Conservation (phyloP, 2,329 filamentous ascomycete species). For the Diaporthe batatas region DNA sequence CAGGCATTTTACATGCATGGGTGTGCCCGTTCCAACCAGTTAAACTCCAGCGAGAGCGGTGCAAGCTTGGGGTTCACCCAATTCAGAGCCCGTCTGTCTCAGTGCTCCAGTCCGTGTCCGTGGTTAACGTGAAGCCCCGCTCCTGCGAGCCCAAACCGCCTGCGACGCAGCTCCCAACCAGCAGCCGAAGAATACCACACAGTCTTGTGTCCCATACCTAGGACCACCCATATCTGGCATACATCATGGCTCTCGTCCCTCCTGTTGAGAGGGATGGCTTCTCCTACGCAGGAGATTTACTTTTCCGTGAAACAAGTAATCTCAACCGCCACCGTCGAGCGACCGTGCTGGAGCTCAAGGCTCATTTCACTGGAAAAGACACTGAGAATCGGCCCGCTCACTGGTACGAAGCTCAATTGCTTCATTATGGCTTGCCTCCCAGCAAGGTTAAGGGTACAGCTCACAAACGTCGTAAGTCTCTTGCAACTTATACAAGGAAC, state of each 20-base stretch:
- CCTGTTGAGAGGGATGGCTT: constrained; percentile 55
- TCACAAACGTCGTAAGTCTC: constrained; percentile 59
- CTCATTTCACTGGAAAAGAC: constrained; percentile 57
- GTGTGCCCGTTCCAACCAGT: too few species aligned
- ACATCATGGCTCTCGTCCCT: constrained; percentile 45
- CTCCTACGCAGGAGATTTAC: constrained; percentile 56
- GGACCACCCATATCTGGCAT: background rate
- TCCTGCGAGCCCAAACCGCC: background rate
- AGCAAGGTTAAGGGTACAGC: constrained; percentile 71
- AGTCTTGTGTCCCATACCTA: background rate
- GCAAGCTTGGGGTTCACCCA: background rate
- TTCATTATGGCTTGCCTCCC: constrained; percentile 71
- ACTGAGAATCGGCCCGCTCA: constrained; percentile 66
- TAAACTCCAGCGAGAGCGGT: background rate
- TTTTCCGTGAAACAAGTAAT: constrained; percentile 59
- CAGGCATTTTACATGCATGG: too few species aligned
- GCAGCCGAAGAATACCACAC: background rate
- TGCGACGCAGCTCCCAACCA: background rate
- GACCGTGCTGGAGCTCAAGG: constrained; percentile 57
- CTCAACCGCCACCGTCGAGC: constrained; percentile 62
- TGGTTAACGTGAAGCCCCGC: background rate
- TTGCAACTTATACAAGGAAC: background rate
- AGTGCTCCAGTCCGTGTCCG: background rate
- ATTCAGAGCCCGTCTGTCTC: background rate
- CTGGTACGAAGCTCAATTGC: constrained; percentile 73